Evolutionary conservation across 441 rosid species (phyloP), one percentile per base, ranked within the genome.

Genomic region (Mallotus repandus): DNA sequence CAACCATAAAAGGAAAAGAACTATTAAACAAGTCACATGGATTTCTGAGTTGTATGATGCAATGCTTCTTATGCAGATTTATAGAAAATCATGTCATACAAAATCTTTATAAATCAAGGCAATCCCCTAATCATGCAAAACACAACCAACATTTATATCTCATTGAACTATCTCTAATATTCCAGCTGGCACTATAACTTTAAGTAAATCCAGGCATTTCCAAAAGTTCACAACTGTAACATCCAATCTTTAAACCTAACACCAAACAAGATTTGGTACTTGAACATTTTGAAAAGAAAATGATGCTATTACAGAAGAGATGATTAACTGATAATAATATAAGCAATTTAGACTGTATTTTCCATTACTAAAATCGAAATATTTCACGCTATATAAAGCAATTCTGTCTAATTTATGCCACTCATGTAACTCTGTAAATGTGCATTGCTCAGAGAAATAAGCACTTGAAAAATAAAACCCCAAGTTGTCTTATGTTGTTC

Each of bases 171-270:
- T 58, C 48, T 68, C 50, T 53, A 15, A 60, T 6, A 68, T 74
- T 59, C 54, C 68, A 25, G 41, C 5, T 65, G 49, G 25, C 63
- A 49, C 45, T 66, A n/a, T 15, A 67, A 66, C n/a, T 45, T 11
- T 21, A 54, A 75, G 50, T 69, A 32, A 55, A 59, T 74, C 52
- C 16, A n/a, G 58, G 38, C 41, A 52, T 50, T 16, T 46, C 12
- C 50, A 46, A 15, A 74, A n/a, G 45, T 70, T 22, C 5, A 16
- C 65, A 50, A 7, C 25, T 54, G 41, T 2, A 35, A 21, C 9
- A 14, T 21, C 14, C 15, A 49, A 46, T 9, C 11, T 52, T 12
- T 19, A 56, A 69, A 58, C 16, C 21, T 1, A 54, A 71, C 46
- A 50, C 32, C 52, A 18, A 54, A 19, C 52, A 11, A 56, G 15